phyloP scores from a whole-genome alignment of 164 flowering plant species.

The Berberis vulgaris region DNA sequence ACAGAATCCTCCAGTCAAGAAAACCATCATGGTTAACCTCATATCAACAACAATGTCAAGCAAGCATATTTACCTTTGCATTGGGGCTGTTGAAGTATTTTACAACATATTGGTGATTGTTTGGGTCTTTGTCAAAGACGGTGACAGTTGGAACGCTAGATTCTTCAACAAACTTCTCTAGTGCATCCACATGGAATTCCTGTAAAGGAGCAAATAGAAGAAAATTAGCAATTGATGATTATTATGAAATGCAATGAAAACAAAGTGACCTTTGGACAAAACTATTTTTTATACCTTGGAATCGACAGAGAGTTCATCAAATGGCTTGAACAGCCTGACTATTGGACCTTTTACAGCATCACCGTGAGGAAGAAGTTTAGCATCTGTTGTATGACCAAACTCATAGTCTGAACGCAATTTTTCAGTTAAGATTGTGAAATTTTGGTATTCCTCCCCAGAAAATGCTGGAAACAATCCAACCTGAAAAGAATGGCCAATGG shows the following conservation, averaged over 20 bases:
- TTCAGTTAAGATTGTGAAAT: conserved; percentile 52
- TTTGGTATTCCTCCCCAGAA: conserved; percentile 76
- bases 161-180: conserved; percentile 66
- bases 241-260: too few species aligned
- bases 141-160: conserved; percentile 63
- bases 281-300: conserved; percentile 40
- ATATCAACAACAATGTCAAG: too few species aligned
- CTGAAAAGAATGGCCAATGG: conserved; percentile 23
- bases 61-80: conserved; percentile 45
- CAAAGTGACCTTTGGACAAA: too few species aligned
- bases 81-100: conserved; percentile 58
- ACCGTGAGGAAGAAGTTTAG: conserved; percentile 77
- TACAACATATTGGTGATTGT: conserved; percentile 58
- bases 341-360: conserved; percentile 58
- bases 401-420: conserved; percentile 79
- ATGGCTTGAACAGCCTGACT: conserved; percentile 81
- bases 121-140: conserved; percentile 54
- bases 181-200: conserved; percentile 60
- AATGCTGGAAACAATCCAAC: conserved; percentile 82
- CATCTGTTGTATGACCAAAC: conserved; percentile 75
- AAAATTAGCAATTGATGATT: too few species aligned
- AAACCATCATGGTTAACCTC: too few species aligned
- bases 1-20: too few species aligned
- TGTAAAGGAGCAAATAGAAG: conserved; percentile 13
- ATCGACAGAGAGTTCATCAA: conserved; percentile 87